A percentile compares a stretch with the other conserved stretches of the same genome.
These are phyloP conservation scores for Malbranchea zuffiana DNA, from an alignment of 2,329 filamentous ascomycete genomes.

Conservation along the genomic window DNA sequence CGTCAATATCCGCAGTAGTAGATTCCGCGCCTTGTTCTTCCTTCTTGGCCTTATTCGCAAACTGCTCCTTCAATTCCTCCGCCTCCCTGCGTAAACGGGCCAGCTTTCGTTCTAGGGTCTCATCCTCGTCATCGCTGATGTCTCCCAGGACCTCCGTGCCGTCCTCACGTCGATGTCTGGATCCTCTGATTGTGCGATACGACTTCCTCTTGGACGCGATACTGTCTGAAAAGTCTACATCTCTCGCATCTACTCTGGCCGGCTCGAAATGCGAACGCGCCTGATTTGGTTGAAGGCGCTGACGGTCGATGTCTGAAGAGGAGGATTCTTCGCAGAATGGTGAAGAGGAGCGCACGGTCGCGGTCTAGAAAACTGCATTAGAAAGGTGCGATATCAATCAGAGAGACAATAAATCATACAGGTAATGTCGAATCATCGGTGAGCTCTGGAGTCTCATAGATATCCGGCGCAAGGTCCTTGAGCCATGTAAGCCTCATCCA, in stretches of 20 bases:
- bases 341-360: conserved; percentile 47
- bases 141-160: conserved; percentile 56
- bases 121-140: conserved; percentile 66
- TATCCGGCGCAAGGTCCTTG: conserved; percentile 76
- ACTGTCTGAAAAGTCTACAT: conserved; percentile 82
- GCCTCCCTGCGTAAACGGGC: conserved; percentile 74
- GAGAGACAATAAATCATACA: conserved; percentile 41
- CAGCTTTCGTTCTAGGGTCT: conserved; percentile 66
- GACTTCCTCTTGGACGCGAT: conserved; percentile 72
- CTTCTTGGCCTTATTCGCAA: conserved; percentile 42
- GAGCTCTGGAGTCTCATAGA: conserved; percentile 91
- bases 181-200: conserved; percentile 63
- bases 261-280: conserved; percentile 72
- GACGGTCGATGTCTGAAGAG: conserved; percentile 58
- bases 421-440: conserved; percentile 78
- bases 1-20: conserved; percentile 33
- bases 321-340: conserved; percentile 47
- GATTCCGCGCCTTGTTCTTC: conserved; percentile 40
- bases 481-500: conserved; percentile 11
- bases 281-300: conserved; percentile 62
- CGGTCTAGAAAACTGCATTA: conserved; percentile 27
- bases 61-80: conserved; percentile 54
- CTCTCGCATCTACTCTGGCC: conserved; percentile 60
- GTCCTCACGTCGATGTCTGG: conserved; percentile 42
- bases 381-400: conserved; percentile 1